These are phyloP conservation scores for Penicillium frequentans DNA, from an alignment of 2,329 filamentous ascomycete genomes.

Conservation along the genomic window DNA sequence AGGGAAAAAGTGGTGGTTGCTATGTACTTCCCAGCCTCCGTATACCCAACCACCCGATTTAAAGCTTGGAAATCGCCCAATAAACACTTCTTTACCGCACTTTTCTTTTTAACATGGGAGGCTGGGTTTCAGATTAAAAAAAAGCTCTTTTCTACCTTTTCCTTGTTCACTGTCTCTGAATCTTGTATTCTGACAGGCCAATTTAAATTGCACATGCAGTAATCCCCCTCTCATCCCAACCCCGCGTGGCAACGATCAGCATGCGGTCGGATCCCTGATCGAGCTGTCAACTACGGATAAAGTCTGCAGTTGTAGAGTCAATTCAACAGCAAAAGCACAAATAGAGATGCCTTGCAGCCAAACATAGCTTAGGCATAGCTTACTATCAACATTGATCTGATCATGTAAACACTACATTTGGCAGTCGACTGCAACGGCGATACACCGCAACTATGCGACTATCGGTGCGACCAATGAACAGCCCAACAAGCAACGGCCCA, in stretches of 20 bases:
- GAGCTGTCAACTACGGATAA: background rate
- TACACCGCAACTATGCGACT: background rate
- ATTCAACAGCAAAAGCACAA: background rate
- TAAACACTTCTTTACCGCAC: background rate
- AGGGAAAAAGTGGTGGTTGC: conserved; percentile 14
- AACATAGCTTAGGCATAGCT: background rate
- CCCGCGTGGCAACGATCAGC: conserved; percentile 16
- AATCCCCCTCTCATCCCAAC: background rate
- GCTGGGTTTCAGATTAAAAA: conserved; percentile 20
- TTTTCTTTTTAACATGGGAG: conserved; percentile 1
- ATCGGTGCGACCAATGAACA: conserved; percentile 3
- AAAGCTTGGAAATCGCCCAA: conserved; percentile 14
- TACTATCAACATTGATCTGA: background rate
- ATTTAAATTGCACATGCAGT: conserved; percentile 9
- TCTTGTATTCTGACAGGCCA: conserved; percentile 3
- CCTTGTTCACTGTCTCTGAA: background rate
- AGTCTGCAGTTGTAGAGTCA: background rate
- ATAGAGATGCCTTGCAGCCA: background rate
- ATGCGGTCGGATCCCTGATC: conserved; percentile 3
- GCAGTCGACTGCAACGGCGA: background rate
- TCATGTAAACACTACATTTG: background rate
- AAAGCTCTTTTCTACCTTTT: background rate
- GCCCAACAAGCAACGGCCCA: conserved; percentile 11
- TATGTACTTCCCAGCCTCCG: conserved; percentile 32
- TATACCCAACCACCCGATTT: conserved; percentile 40